Conservation (phyloP, 169 alveolate species). For the Theileria luwenshuni region DNA sequence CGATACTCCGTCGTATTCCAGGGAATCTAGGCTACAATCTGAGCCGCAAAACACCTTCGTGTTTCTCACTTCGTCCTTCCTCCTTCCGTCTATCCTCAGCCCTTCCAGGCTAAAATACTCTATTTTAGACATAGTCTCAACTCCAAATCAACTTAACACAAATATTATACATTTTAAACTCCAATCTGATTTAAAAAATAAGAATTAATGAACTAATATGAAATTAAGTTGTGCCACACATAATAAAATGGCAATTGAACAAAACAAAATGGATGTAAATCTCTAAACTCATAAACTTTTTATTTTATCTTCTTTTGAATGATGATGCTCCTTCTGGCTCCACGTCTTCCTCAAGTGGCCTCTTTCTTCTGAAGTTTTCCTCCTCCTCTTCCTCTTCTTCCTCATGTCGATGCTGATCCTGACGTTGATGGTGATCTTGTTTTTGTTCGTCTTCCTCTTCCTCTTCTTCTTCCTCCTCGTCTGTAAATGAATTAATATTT, state of each 20-base stretch:
- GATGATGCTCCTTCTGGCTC: not conserved
- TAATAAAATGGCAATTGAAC: no score
- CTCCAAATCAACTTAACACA: no score
- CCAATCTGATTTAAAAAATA: no score
- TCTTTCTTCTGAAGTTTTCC: constrained; percentile 72
- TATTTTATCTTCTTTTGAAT: constrained; percentile 17
- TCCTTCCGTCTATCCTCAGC: constrained; percentile 75
- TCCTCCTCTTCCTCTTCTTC: constrained; percentile 78
- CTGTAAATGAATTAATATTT: not conserved
- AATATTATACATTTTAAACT: no score
- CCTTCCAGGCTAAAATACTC: constrained; percentile 79
- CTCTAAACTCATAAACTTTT: not conserved
- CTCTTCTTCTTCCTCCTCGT: constrained; percentile 11
- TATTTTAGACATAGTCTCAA: constrained; percentile 55
- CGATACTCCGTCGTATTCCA: constrained; percentile 60
- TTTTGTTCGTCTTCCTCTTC: constrained; percentile 80
- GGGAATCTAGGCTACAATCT: constrained; percentile 53
- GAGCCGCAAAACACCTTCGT: constrained; percentile 68
- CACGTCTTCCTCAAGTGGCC: constrained; percentile 26
- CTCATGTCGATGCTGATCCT: constrained; percentile 59
- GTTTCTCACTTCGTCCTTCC: constrained; percentile 67
- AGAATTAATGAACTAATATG: no score
- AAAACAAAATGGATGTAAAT: not conserved
- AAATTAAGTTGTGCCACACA: no score
- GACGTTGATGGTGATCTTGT: no score